These are phyloP conservation scores for Diaporthe sp. DNA, from an alignment of 2,329 filamentous ascomycete species.

Conservation along the genomic window DNA sequence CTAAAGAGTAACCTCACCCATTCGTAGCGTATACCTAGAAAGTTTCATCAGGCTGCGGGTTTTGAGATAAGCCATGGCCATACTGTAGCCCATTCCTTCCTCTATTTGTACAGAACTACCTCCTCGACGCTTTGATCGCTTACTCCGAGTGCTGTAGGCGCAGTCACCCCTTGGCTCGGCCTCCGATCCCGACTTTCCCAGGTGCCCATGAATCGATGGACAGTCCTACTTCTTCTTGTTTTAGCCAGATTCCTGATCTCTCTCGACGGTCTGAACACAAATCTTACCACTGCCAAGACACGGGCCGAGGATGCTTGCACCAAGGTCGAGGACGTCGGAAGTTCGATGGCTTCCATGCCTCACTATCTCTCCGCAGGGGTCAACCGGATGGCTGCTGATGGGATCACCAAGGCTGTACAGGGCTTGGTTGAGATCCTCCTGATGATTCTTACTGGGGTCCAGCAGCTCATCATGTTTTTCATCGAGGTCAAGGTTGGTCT, in stretches of 20 bases:
- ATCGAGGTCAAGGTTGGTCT: constrained; percentile 93
- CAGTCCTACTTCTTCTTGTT: constrained; percentile 87
- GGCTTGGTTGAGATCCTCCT: constrained; percentile 85
- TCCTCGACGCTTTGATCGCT: too few relatives aligned
- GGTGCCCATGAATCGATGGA: constrained; percentile 98
- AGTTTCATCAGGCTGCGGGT: too few relatives aligned
- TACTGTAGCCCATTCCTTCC: too few relatives aligned
- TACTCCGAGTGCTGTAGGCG: constrained; percentile 54
- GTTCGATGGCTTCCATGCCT: constrained; percentile 97
- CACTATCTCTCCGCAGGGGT: constrained; percentile 92
- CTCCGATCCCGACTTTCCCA: constrained; percentile 92
- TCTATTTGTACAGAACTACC: too few relatives aligned
- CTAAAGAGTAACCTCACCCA: too few relatives aligned
- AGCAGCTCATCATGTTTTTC: constrained; percentile 90
- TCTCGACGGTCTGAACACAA: constrained; percentile 78
- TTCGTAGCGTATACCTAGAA: too few relatives aligned
- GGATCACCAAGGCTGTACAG: constrained; percentile 84
- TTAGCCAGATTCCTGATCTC: constrained; percentile 86
- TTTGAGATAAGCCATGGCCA: too few relatives aligned
- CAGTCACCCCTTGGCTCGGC: constrained; percentile 91
- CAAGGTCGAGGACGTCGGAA: constrained; percentile 92
- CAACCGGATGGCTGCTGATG: constrained; percentile 85
- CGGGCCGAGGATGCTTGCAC: constrained; percentile 92
- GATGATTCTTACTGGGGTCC: constrained; percentile 84
- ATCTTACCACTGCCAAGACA: constrained; percentile 81